Percentiles rank a stretch among this genome's conserved stretches.
These are phyloP conservation scores for Sungouiella blattae DNA, from an alignment of 805 yeast genomes.

Conservation along the genomic window DNA sequence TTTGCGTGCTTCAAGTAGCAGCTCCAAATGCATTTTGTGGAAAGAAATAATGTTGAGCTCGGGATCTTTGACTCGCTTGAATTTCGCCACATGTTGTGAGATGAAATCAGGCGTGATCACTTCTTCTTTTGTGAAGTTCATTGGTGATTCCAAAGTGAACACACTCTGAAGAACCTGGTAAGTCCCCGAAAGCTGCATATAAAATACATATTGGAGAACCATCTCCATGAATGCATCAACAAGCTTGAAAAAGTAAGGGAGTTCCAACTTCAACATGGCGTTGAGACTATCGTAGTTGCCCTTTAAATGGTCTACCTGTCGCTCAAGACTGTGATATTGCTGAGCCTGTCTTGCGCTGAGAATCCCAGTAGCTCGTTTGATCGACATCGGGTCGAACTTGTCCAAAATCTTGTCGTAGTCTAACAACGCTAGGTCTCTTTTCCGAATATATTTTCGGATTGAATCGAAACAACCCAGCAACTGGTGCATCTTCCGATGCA, in stretches of 20 bases:
- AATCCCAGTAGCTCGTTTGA: constrained; percentile 35
- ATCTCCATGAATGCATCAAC: constrained; percentile 28
- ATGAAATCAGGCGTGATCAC: constrained; percentile 1
- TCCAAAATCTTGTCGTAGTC: constrained; percentile 35
- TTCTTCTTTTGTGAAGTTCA: constrained; percentile 9
- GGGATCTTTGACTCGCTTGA: neutral
- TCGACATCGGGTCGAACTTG: constrained; percentile 22
- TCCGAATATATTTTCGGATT: constrained; percentile 25
- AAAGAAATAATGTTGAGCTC: constrained; percentile 1
- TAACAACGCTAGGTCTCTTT: constrained; percentile 31
- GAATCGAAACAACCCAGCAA: constrained; percentile 16
- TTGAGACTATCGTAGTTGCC: constrained; percentile 34
- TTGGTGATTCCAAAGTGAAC: constrained; percentile 11
- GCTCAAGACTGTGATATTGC: constrained; percentile 19
- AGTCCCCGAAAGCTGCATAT: constrained; percentile 29
- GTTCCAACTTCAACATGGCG: constrained; percentile 38
- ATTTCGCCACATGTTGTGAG: neutral
- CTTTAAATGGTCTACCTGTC: constrained; percentile 22
- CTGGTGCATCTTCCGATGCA: constrained; percentile 13
- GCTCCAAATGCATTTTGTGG: constrained; percentile 3
- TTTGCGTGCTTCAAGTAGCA: neutral
- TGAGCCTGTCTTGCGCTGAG: constrained; percentile 29
- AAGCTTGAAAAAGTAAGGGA: constrained; percentile 42
- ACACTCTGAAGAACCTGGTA: constrained; percentile 29
- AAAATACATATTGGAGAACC: constrained; percentile 33